Evolutionary conservation across 768 basidiomycete genomes (phyloP), one percentile per base, ranked within the genome.

Genomic region (Termitomyces sp.): DNA sequence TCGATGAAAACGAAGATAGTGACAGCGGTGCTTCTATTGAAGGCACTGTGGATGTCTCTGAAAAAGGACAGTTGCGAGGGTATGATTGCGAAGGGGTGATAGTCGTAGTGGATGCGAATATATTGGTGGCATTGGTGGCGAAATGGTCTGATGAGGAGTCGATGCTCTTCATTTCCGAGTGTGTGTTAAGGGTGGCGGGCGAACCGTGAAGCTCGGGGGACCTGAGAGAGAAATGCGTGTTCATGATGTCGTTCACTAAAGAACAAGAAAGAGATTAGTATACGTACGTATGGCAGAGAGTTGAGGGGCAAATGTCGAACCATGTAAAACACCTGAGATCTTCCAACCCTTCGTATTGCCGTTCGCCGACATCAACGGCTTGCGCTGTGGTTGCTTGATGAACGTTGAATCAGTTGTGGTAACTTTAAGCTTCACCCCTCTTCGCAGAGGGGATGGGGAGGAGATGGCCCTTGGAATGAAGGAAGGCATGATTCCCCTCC

Each of bases 391-490:
- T 55, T 76, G 77, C 41, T 71, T 78, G 57, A 76, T 76, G 56
- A 77, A 79, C 9, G 75, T 78, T 38, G 75, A 70, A 12, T 64
- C 65, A 26, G 67, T 56, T 11, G 62, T 62, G 37, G n/a, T 9
- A 10, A 63, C 56, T 60, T 71, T 77, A 64, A 63, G 64, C 61
- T 68, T 75, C 23, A 60, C 66, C 57, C 54, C 63, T 28, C 59
- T 63, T 42, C 70, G 72, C 40, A 68, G 67, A 3, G 78, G 77
- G 5, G 76, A 75, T 19, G 80, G 77, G 1, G 80, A 76, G 19
- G 74, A 67, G 41, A 78, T 69, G 8, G 79, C 76, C 56, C 86
- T 86, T 44, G 86, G 85, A 48, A 87, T 85, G 63, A 83, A 83
- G 5, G 86, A 82, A 7, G 80, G 74, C 37, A 71, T 63, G 5